Percentiles rank a stretch among this genome's conserved stretches.
Conservation (phyloP, 306 rosid genomes). For the Sophora flavescens region DNA sequence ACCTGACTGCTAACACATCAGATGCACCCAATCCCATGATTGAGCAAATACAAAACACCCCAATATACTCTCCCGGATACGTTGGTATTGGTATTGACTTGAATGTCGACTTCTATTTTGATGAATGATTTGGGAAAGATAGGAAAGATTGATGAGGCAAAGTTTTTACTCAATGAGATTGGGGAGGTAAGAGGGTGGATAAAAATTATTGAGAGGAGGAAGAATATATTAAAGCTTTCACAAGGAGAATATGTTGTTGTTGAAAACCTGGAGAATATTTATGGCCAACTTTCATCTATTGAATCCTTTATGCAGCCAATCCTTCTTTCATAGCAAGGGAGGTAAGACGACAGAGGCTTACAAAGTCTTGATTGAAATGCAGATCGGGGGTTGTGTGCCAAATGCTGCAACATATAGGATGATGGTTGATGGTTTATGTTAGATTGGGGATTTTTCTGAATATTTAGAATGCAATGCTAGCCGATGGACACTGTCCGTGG, state of each 20-base stretch:
- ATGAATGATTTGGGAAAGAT: too few species aligned
- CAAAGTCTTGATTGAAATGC: constrained; percentile 80
- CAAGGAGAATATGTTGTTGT: constrained; percentile 99
- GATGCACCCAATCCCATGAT: too few species aligned
- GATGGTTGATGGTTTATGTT: constrained; percentile 85
- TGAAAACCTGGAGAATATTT: constrained; percentile 92
- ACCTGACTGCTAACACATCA: too few species aligned
- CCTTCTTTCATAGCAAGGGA: too few species aligned
- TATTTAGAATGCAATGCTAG: constrained; percentile 77
- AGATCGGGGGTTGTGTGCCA: constrained; percentile 73
- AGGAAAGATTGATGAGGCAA: too few species aligned
- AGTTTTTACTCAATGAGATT: too few species aligned
- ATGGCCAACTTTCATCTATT: constrained; percentile 67
- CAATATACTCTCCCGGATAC: too few species aligned
- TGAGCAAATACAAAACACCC: too few species aligned
- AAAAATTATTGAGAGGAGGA: constrained; percentile 94
- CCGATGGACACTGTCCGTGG: constrained; percentile 71
- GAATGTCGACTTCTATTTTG: too few species aligned
- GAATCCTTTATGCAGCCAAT: too few species aligned
- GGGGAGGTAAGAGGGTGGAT: too few species aligned
- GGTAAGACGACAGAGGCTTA: constrained; percentile 75
- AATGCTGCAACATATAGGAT: constrained; percentile 85
- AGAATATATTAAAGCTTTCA: constrained; percentile 98
- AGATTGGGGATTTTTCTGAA: constrained; percentile 63
- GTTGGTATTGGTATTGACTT: too few species aligned